Evolutionary conservation across 169 alveolate genomes (phyloP).

Genomic region (Blepharisma undulans): DNA sequence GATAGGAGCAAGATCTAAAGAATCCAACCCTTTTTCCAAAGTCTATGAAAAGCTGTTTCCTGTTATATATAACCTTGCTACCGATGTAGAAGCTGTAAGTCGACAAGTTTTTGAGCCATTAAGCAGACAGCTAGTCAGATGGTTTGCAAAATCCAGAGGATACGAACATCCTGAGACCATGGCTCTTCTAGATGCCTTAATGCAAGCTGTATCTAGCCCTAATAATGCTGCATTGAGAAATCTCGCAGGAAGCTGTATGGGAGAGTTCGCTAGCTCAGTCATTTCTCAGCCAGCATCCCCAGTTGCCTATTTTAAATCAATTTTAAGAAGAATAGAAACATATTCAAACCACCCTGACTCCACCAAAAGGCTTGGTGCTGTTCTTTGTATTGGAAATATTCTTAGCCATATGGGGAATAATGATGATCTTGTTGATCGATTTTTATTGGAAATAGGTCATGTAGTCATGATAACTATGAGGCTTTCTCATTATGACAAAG

Average conservation of each 20-base stretch:
- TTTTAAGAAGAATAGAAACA: slow-evolving; percentile 75
- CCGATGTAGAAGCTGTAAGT: slow-evolving; percentile 50
- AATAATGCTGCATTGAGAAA: slow-evolving; percentile 63
- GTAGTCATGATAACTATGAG: not conserved
- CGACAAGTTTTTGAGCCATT: slow-evolving; percentile 71
- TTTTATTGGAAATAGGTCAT: slow-evolving; percentile 50
- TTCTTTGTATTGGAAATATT: slow-evolving; percentile 50
- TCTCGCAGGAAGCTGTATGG: slow-evolving; percentile 64
- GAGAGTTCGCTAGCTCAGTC: slow-evolving; percentile 70
- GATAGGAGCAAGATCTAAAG: slow-evolving; percentile 48
- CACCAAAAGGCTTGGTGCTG: slow-evolving; percentile 69
- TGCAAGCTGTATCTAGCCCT: slow-evolving; percentile 65
- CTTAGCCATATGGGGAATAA: slow-evolving; percentile 38
- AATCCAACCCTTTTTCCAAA: slow-evolving; percentile 50
- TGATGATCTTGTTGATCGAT: slow-evolving; percentile 40
- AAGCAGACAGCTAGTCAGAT: slow-evolving; percentile 70
- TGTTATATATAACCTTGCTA: slow-evolving; percentile 53
- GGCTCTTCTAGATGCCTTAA: slow-evolving; percentile 69
- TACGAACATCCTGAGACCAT: slow-evolving; percentile 69
- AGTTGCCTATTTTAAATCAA: slow-evolving; percentile 62
- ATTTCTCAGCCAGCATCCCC: slow-evolving; percentile 56
- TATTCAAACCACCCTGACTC: slow-evolving; percentile 81
- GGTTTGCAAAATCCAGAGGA: slow-evolving; percentile 73
- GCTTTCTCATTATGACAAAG: slow-evolving; percentile 27
- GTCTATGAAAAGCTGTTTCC: slow-evolving; percentile 54